Percentiles rank a stretch among this genome's conserved stretches.
Conservation (phyloP, 2,329 filamentous ascomycete species). For the Pseudogymnoascus sp. region DNA sequence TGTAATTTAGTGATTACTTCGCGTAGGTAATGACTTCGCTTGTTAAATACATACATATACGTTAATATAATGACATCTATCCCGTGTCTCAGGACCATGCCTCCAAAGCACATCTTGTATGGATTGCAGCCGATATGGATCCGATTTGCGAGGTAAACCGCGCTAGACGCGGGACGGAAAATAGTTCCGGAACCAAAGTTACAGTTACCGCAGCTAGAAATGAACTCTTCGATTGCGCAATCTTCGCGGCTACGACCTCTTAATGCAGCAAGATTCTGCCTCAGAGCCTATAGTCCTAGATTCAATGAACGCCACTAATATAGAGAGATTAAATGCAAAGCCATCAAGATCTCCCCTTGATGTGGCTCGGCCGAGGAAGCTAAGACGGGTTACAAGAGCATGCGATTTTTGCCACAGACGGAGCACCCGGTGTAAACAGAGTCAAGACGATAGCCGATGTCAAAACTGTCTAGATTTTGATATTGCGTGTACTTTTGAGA, state of each 20-base stretch:
- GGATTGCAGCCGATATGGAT: background rate
- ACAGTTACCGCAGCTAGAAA: background rate
- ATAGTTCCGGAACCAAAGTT: background rate
- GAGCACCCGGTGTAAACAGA: slow-evolving; percentile 36
- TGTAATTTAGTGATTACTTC: background rate
- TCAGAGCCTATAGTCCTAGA: background rate
- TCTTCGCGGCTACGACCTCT: background rate
- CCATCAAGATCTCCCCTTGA: background rate
- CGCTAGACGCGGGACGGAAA: background rate
- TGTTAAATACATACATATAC: background rate
- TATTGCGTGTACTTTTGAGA: slow-evolving; percentile 39
- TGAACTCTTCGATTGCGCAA: background rate
- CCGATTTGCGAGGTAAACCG: background rate
- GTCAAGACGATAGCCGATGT: slow-evolving; percentile 32
- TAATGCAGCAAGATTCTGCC: background rate
- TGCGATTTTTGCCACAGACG: slow-evolving; percentile 43
- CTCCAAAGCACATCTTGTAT: background rate
- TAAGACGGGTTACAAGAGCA: slow-evolving; percentile 13
- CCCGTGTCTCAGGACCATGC: background rate
- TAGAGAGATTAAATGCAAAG: background rate
- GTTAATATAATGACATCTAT: background rate
- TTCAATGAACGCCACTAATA: background rate
- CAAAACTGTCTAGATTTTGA: slow-evolving; percentile 43
- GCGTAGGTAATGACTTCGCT: background rate
- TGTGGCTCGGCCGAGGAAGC: slow-evolving; percentile 1